Evolutionary conservation across 345 rosid genomes (phyloP), one percentile per base, ranked within the genome.

Genomic region (Isatis tinctoria): DNA sequence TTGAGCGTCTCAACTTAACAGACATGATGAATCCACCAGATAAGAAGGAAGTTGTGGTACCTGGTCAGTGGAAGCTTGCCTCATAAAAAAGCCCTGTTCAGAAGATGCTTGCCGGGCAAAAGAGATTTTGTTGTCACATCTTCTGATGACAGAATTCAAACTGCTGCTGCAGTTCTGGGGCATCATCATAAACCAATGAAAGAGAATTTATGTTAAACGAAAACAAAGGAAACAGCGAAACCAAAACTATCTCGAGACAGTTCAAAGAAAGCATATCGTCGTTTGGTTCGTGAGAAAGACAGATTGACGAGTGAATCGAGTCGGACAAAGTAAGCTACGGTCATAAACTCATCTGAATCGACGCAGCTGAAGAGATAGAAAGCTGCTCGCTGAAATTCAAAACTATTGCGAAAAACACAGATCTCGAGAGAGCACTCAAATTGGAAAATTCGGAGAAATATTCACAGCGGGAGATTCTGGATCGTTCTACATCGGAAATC

Each of bases 121-220:
- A 74, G 75, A 37, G 80, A 82, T 36, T 74, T 79, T 82, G 72
- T 79, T 88, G 75, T 88, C 95, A 63, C 75, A 75, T 51, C 96
- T 87, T 64, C 56, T 79, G 33, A 78, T 73, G 16, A 73, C 86
- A 59, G 84, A 74, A 77, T 87, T 90, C 47, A 90, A 84, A 65
- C 87, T 80, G 73, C 89, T 77, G 59, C 92, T 88, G 74, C 98
- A 92, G 70, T 86, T 88, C 98, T 92, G 86, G 30, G 39, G 65
- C 53, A 74, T 51, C 28, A 69, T 53, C 3, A 36, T 3, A 0
- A 35, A 8, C 6, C 37, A 33, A 8, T 2, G 10, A 51, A 73
- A 26, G 4, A 5, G 37, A 9, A 30, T 3, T 44, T 24, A 8
- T 13, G 18, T 49, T 7, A 56, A 51, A 33, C 18, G 1, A 47